Conservation (phyloP, 306 rosid species). For the Fragaria iinumae region DNA sequence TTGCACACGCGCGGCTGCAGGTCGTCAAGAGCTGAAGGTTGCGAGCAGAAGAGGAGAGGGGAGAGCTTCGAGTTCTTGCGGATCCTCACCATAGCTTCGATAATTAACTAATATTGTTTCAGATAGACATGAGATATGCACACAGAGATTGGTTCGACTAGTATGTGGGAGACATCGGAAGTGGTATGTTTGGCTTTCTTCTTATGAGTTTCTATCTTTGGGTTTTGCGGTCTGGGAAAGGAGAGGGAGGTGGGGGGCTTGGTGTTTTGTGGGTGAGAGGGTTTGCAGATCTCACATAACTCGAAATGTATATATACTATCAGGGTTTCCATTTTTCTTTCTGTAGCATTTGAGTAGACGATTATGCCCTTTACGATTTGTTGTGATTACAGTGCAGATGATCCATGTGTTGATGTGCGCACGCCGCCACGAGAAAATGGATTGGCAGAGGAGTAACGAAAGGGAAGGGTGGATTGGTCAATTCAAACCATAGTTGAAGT, state of each 20-base stretch:
- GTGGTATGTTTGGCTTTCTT: background rate
- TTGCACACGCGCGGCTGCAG: constrained; percentile 64
- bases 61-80: constrained; percentile 77
- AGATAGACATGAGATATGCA: background rate
- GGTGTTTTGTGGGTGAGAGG: background rate
- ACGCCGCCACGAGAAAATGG: too few species aligned
- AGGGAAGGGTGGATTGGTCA: too few species aligned
- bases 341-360: too few species aligned
- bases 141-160: background rate
- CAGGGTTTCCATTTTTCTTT: too few species aligned
- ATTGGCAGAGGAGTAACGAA: too few species aligned
- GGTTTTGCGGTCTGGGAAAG: background rate
- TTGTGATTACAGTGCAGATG: too few species aligned
- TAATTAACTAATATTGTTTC: background rate
- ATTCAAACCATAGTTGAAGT: too few species aligned
- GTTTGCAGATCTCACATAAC: background rate
- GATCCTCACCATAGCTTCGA: constrained; percentile 63
- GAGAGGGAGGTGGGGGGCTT: background rate
- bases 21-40: constrained; percentile 32
- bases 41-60: constrained; percentile 41
- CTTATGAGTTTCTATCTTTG: background rate
- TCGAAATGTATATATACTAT: background rate
- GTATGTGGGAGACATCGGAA: background rate
- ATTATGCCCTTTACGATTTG: too few species aligned
- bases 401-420: too few species aligned